Percentiles rank a stretch among this genome's conserved stretches.
Conservation (phyloP, 2,329 filamentous ascomycete genomes). For the Anisogramma anomala region DNA sequence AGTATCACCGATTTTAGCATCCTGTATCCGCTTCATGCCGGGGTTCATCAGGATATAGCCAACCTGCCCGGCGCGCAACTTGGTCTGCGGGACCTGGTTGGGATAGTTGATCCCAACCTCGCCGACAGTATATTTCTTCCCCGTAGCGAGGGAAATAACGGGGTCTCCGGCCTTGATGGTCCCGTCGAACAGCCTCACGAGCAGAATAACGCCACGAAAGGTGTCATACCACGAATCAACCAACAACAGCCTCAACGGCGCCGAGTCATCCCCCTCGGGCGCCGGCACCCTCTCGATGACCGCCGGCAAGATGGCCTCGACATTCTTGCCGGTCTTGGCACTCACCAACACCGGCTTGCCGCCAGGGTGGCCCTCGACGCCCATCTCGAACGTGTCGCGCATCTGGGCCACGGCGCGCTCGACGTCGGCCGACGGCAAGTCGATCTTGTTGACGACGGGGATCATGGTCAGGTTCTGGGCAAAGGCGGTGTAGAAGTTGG, state of each 20-base stretch:
- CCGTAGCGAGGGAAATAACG: conserved; percentile 78
- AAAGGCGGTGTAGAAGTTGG: conserved; percentile 97
- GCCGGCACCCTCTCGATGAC: conserved; percentile 78
- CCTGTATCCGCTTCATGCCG: conserved; percentile 92
- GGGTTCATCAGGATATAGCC: conserved; percentile 97
- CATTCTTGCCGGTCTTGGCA: conserved; percentile 87
- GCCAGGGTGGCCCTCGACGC: conserved; percentile 47
- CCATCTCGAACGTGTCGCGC: conserved; percentile 74
- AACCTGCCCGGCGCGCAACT: conserved; percentile 81
- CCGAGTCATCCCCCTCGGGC: conserved; percentile 60
- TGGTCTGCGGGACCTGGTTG: conserved; percentile 66
- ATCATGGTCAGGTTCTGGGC: conserved; percentile 77
- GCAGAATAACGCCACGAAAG: conserved; percentile 83
- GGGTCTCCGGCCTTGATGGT: conserved; percentile 71
- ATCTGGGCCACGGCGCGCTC: conserved; percentile 78
- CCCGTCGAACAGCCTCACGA: conserved; percentile 88
- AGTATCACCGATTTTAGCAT: conserved; percentile 92
- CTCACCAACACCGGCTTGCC: conserved; percentile 54
- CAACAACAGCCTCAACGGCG: conserved; percentile 71
- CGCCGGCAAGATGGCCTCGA: conserved; percentile 68
- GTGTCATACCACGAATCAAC: conserved; percentile 98
- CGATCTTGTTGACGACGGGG: conserved; percentile 94
- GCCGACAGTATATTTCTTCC: conserved; percentile 80
- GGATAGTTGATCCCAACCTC: conserved; percentile 97
- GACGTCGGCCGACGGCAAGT: conserved; percentile 82